phyloP scores from a whole-genome alignment of 768 basidiomycete genomes.

The Mycena albidolilacea region DNA sequence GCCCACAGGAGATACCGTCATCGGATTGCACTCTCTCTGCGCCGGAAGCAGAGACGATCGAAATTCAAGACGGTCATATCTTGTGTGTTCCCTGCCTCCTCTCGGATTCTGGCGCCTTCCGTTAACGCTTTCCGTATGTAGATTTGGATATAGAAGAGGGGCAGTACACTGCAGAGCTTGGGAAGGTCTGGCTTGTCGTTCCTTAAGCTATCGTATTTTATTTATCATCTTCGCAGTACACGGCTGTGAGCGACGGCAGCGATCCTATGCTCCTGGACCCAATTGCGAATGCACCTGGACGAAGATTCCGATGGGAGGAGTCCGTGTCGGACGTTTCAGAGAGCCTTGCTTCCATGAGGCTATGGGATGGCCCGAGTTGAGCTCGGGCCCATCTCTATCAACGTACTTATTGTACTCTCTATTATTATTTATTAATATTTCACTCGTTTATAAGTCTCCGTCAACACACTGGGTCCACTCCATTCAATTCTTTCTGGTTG shows the following conservation, averaged over 20 bases:
- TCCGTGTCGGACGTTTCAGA: neutral
- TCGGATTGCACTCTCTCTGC: neutral
- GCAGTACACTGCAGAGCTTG: neutral
- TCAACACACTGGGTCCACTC: no score
- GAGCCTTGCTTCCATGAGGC: neutral
- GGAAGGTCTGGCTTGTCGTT: neutral
- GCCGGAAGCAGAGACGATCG: neutral
- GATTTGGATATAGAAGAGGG: slow-evolving; percentile 4
- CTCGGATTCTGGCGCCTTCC: neutral
- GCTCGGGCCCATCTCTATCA: neutral
- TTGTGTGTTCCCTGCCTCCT: neutral
- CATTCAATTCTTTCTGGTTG: no score
- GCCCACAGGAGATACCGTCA: neutral
- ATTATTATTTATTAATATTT: no score
- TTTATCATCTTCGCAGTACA: neutral
- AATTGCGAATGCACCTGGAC: neutral
- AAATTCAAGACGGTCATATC: neutral
- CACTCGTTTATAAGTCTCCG: no score
- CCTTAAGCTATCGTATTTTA: neutral
- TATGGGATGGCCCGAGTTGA: neutral
- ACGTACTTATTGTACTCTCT: no score
- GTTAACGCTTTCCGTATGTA: neutral
- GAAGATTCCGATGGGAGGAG: neutral
- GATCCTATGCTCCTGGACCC: neutral
- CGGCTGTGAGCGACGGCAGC: neutral